These are phyloP conservation scores for Bromus sterilis DNA, from an alignment of 176 grass and related monocot species.

Conservation along the genomic window DNA sequence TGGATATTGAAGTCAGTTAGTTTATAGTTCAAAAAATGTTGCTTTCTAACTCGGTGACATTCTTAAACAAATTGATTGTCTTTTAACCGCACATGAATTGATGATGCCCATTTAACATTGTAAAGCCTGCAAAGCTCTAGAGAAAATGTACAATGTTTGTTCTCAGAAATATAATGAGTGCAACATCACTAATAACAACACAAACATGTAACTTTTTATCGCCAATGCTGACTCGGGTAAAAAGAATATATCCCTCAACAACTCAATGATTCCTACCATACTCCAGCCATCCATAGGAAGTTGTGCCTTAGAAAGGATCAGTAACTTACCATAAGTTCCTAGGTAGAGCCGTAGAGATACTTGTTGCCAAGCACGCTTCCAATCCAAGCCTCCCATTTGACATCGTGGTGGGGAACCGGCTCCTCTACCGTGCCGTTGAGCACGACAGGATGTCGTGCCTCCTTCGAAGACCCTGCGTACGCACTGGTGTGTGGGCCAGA, in stretches of 20 bases:
- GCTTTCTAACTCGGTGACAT: background rate
- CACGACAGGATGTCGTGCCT: too few species aligned
- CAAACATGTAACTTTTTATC: background rate
- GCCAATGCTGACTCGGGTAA: background rate
- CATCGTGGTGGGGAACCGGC: slow-evolving; percentile 54
- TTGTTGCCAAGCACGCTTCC: slow-evolving; percentile 57
- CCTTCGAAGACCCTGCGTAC: too few species aligned
- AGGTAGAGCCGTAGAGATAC: slow-evolving; percentile 67
- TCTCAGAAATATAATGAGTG: background rate
- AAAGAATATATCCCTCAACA: slow-evolving; percentile 9
- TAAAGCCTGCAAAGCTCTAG: background rate
- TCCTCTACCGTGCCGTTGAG: too few species aligned
- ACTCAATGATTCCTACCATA: background rate
- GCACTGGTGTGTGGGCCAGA: too few species aligned
- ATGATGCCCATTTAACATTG: background rate
- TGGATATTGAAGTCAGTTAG: background rate
- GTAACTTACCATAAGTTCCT: slow-evolving; percentile 39
- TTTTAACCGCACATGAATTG: background rate
- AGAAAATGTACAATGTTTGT: background rate
- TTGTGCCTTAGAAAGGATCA: background rate
- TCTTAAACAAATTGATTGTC: background rate
- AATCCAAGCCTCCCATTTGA: slow-evolving; percentile 64
- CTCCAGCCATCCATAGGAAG: background rate
- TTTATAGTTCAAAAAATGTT: background rate
- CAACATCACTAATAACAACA: slow-evolving; percentile 1